Conservation (phyloP, 1,284 basidiomycete species). For the Chalciporus sp. region DNA sequence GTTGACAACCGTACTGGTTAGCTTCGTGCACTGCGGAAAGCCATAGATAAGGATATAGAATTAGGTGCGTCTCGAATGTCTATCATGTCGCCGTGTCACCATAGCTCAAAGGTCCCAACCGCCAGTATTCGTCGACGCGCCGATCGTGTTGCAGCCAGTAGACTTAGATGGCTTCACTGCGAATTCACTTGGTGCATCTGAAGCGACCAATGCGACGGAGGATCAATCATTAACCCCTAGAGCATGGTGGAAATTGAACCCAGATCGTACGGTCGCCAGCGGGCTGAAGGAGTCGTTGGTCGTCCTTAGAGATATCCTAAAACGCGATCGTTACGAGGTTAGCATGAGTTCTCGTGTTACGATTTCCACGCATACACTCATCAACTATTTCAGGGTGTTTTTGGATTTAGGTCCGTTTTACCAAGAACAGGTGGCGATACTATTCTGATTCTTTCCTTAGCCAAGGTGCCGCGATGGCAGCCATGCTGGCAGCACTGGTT, state of each 20-base stretch:
- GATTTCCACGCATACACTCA: neutral
- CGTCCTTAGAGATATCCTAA: slow-evolving; percentile 26
- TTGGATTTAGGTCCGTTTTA: slow-evolving; percentile 70
- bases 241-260: slow-evolving; percentile 75
- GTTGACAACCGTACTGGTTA: slow-evolving; percentile 34
- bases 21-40: slow-evolving; percentile 77
- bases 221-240: slow-evolving; percentile 71
- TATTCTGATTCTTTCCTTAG: slow-evolving; percentile 37
- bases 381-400: slow-evolving; percentile 61
- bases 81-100: neutral
- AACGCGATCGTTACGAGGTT: slow-evolving; percentile 57
- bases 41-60: slow-evolving; percentile 68
- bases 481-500: slow-evolving; percentile 73
- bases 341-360: slow-evolving; percentile 14
- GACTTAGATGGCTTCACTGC: slow-evolving; percentile 58
- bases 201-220: slow-evolving; percentile 47
- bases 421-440: neutral
- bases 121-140: slow-evolving; percentile 81
- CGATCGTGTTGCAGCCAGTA: slow-evolving; percentile 70
- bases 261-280: slow-evolving; percentile 50
- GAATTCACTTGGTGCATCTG: slow-evolving; percentile 52
- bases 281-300: slow-evolving; percentile 63
- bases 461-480: slow-evolving; percentile 84
- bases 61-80: slow-evolving; percentile 50
- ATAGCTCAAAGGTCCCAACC: neutral